Percentiles rank a stretch among this genome's conserved stretches.
Conservation (phyloP, 1,284 basidiomycete genomes). For the Microbotryum violaceum region DNA sequence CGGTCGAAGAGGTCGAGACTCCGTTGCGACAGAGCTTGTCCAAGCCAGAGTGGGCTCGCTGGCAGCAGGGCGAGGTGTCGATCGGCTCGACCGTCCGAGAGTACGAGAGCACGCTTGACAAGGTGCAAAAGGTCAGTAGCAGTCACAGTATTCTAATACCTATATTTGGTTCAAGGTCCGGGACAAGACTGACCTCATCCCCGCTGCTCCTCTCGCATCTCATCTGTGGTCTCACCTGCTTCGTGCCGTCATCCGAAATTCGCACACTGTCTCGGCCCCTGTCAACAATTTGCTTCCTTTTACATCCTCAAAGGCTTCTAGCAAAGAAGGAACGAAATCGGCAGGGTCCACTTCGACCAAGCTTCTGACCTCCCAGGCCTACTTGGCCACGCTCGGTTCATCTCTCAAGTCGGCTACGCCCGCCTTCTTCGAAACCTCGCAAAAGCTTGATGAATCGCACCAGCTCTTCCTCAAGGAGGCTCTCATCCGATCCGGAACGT, state of each 20-base stretch:
- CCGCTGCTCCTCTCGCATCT: neutral
- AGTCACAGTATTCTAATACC: neutral
- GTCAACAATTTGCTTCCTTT: too few species aligned
- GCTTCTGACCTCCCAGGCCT: conserved; percentile 25
- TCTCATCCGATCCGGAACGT: conserved; percentile 35
- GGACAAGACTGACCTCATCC: too few species aligned
- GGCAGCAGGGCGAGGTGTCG: conserved; percentile 5
- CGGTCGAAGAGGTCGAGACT: conserved; percentile 11
- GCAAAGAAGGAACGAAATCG: conserved; percentile 10
- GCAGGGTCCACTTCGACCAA: conserved; percentile 16
- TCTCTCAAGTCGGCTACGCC: conserved; percentile 32
- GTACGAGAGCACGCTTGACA: conserved; percentile 22
- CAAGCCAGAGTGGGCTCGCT: conserved; percentile 17
- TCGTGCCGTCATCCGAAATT: too few species aligned
- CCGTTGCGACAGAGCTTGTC: conserved; percentile 9
- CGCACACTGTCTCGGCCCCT: too few species aligned
- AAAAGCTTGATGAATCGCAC: conserved; percentile 38
- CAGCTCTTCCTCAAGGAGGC: conserved; percentile 37
- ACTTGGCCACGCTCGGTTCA: conserved; percentile 22
- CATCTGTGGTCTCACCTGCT: neutral
- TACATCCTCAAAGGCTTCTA: conserved; percentile 7
- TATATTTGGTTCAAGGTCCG: too few species aligned
- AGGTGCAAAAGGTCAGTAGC: conserved; percentile 21
- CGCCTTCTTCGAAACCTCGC: conserved; percentile 35
- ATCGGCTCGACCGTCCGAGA: conserved; percentile 11